Evolutionary conservation across 106 monocot genomes (phyloP).

Genomic region (Dactylorhiza incarnata): DNA sequence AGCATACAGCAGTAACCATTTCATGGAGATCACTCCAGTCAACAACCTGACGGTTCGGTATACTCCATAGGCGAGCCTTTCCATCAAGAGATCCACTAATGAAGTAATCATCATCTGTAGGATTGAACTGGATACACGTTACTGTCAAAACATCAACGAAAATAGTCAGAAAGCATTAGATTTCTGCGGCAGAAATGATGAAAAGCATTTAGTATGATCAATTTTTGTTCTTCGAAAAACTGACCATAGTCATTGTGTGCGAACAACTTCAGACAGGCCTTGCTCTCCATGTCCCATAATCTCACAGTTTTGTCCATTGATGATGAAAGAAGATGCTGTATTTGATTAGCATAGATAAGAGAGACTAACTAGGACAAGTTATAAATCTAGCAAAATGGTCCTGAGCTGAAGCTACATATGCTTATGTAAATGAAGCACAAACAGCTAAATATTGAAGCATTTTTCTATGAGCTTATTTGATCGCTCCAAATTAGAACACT

Average conservation of each 20-base stretch:
- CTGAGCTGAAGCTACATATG: too few species aligned
- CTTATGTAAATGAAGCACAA: too few species aligned
- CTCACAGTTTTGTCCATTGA: constrained; percentile 64
- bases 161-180: not conserved
- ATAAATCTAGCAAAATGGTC: too few species aligned
- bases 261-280: constrained; percentile 42
- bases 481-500: too few species aligned
- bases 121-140: constrained; percentile 96
- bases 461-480: too few species aligned
- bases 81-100: constrained; percentile 95
- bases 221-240: not conserved
- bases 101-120: constrained; percentile 82
- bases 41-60: constrained; percentile 76
- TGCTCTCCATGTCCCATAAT: constrained; percentile 50
- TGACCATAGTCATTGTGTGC: constrained; percentile 76
- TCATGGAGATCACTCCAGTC: constrained; percentile 89
- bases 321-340: constrained; percentile 42
- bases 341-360: not conserved
- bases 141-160: constrained; percentile 33
- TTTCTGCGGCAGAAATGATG: not conserved
- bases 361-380: not conserved
- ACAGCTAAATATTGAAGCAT: too few species aligned
- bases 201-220: not conserved
- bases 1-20: constrained; percentile 88
- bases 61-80: constrained; percentile 95